A percentile compares a stretch with the other conserved stretches of the same genome.
phyloP scores from a whole-genome alignment of 768 basidiomycete genomes.

The Russula olivacea region DNA sequence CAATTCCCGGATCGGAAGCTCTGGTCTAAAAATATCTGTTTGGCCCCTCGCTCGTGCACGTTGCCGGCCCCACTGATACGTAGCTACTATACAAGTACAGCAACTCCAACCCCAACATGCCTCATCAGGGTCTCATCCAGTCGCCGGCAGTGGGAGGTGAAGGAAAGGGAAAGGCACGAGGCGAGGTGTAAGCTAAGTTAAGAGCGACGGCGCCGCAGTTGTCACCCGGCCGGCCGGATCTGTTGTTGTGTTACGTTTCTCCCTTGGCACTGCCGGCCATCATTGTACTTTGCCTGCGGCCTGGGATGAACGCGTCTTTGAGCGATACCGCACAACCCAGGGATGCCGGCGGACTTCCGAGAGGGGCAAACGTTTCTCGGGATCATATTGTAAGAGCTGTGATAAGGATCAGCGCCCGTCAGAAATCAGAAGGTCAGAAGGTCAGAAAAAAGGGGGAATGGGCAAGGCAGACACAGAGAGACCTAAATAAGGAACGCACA shows the following conservation, averaged over 20 bases:
- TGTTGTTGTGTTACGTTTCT: neutral
- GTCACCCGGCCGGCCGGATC: neutral
- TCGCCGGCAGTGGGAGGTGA: neutral
- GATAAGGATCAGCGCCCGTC: neutral
- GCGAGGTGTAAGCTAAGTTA: neutral
- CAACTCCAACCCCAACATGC: neutral
- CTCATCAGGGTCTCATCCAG: neutral
- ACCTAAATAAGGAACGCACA: slow-evolving; percentile 27
- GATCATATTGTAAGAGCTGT: slow-evolving; percentile 65
- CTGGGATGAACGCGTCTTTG: slow-evolving; percentile 22
- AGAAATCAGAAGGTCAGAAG: neutral
- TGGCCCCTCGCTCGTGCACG: neutral
- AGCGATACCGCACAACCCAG: slow-evolving; percentile 33
- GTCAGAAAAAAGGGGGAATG: neutral
- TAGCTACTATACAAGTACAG: neutral
- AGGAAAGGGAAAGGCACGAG: too few relatives aligned
- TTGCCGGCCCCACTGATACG: neutral
- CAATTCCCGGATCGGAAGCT: neutral
- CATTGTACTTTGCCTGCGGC: neutral
- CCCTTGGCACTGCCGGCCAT: neutral
- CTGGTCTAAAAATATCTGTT: neutral
- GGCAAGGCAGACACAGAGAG: neutral
- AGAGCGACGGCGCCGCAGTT: neutral
- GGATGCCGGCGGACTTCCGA: slow-evolving; percentile 41
- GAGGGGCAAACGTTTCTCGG: slow-evolving; percentile 43